phyloP scores from a whole-genome alignment of 2,329 filamentous ascomycete genomes.

The Graphilbum fragrans region DNA sequence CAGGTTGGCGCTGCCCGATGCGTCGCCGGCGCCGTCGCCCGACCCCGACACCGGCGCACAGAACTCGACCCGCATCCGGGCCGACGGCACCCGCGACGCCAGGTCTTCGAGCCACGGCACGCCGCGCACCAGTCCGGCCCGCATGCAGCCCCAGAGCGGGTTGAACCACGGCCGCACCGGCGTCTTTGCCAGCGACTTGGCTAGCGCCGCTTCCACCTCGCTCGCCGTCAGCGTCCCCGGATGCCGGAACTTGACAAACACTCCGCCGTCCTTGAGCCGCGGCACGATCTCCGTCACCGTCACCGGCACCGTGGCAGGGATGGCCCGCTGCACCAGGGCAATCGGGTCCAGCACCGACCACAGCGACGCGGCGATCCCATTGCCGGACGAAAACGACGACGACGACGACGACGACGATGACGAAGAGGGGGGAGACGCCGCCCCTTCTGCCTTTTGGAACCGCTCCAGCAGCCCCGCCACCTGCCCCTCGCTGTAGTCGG shows the following conservation, averaged over 20 bases:
- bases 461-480: constrained; percentile 36
- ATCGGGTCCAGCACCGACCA: constrained; percentile 30
- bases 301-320: constrained; percentile 49
- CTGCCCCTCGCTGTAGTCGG: constrained; percentile 25
- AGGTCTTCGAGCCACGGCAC: constrained; percentile 92
- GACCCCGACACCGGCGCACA: constrained; percentile 48
- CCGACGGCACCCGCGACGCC: constrained; percentile 61
- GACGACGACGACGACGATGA: background rate
- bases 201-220: constrained; percentile 39
- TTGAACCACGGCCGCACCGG: constrained; percentile 85
- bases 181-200: constrained; percentile 51
- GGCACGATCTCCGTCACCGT: constrained; percentile 74
- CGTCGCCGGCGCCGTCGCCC: constrained; percentile 19
- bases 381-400: background rate
- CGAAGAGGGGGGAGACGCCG: constrained; percentile 10
- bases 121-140: constrained; percentile 63
- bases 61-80: constrained; percentile 72
- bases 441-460: constrained; percentile 38
- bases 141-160: constrained; percentile 55
- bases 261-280: constrained; percentile 80
- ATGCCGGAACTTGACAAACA: constrained; percentile 75
- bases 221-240: constrained; percentile 24
- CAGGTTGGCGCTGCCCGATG: constrained; percentile 45
- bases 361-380: background rate
- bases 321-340: constrained; percentile 44